Conservation (phyloP, 1,284 basidiomycete species). For the Moniliella sp. region DNA sequence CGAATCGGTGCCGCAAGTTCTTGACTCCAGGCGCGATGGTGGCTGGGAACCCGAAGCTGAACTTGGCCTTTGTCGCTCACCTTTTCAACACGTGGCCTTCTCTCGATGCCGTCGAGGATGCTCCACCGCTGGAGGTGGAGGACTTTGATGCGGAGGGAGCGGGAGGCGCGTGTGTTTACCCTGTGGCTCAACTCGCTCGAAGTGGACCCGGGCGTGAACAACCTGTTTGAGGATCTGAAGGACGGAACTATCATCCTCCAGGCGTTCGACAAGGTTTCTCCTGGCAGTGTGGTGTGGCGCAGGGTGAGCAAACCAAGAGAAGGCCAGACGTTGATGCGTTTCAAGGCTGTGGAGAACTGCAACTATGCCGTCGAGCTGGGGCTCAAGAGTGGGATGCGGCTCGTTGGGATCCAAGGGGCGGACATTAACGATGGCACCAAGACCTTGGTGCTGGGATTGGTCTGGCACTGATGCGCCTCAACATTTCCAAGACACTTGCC, state of each 20-base stretch:
- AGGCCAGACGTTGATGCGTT: conserved; percentile 60
- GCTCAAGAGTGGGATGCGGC: conserved; percentile 74
- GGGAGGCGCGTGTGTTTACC: too few species aligned
- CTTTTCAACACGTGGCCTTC: conserved; percentile 77
- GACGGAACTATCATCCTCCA: conserved; percentile 65
- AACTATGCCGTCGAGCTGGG: conserved; percentile 70
- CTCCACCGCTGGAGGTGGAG: conserved; percentile 53
- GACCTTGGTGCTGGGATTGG: conserved; percentile 76
- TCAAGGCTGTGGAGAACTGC: conserved; percentile 86
- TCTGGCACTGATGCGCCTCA: conserved; percentile 81
- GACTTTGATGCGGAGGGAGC: conserved; percentile 92
- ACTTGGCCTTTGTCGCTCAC: conserved; percentile 85
- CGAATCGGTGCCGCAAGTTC: conserved; percentile 81
- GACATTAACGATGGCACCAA: too few species aligned
- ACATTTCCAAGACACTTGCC: conserved; percentile 66
- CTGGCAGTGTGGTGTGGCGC: conserved; percentile 72
- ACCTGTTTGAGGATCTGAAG: too few species aligned
- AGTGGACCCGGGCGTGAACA: conserved; percentile 77
- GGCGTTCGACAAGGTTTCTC: conserved; percentile 75
- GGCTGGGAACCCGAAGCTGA: conserved; percentile 77
- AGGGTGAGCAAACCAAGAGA: conserved; percentile 71
- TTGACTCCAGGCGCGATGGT: too few species aligned
- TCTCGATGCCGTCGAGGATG: conserved; percentile 46
- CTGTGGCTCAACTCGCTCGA: conserved; percentile 85
- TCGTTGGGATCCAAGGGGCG: conserved; percentile 81